Conservation (phyloP, 2,329 filamentous ascomycete species). For the Penicillium sp. region DNA sequence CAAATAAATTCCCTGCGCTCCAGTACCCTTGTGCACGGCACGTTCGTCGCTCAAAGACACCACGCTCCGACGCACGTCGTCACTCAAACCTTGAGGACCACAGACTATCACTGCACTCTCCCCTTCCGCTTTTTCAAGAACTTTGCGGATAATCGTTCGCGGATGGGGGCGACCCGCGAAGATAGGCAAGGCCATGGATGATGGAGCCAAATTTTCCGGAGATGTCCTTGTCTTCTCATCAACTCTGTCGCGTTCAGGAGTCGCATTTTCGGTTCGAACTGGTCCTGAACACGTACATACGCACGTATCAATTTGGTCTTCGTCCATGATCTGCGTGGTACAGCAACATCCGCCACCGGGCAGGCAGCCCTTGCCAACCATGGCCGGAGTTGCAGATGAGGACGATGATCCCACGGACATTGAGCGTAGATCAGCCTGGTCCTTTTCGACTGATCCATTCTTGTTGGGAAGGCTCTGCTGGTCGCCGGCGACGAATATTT, state of each 20-base stretch:
- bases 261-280: constrained; percentile 6
- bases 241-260: constrained; percentile 4
- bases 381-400: constrained; percentile 3
- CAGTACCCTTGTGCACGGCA: constrained; percentile 61
- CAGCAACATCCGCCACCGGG: constrained; percentile 45
- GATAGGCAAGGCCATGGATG: constrained; percentile 19
- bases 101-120: constrained; percentile 60
- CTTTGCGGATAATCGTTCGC: constrained; percentile 47
- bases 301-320: constrained; percentile 33
- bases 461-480: constrained; percentile 3
- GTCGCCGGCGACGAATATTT: not conserved
- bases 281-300: constrained; percentile 33
- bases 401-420: constrained; percentile 4
- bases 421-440: constrained; percentile 23
- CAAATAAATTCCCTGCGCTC: constrained; percentile 58
- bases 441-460: constrained; percentile 10
- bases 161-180: constrained; percentile 50
- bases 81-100: constrained; percentile 51
- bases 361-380: constrained; percentile 16
- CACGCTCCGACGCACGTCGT: constrained; percentile 51
- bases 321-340: constrained; percentile 42
- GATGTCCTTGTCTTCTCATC: not conserved
- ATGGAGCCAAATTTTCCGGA: not conserved
- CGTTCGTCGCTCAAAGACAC: constrained; percentile 57
- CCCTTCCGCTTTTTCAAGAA: constrained; percentile 54